phyloP scores from a whole-genome alignment of 1,139 yeast species.

The Hyphopichia pseudoburtonii region DNA sequence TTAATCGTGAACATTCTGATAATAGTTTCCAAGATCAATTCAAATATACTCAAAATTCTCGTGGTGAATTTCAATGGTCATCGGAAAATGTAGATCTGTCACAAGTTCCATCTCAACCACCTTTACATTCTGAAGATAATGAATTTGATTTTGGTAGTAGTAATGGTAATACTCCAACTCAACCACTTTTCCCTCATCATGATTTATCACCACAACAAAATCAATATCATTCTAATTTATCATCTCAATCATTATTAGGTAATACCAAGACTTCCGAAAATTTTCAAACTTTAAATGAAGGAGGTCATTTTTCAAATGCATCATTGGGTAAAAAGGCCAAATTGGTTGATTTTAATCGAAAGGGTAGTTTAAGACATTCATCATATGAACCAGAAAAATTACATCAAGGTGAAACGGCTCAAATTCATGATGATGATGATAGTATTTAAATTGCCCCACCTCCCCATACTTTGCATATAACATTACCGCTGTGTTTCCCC shows the following conservation, averaged over 20 bases:
- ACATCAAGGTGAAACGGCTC: slow-evolving; percentile 36
- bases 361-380: slow-evolving; percentile 45
- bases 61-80: slow-evolving; percentile 31
- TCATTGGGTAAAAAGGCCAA: slow-evolving; percentile 35
- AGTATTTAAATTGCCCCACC: slow-evolving; percentile 17
- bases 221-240: slow-evolving; percentile 15
- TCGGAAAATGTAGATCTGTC: slow-evolving; percentile 10
- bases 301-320: slow-evolving; percentile 15
- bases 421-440: slow-evolving; percentile 35
- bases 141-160: slow-evolving; percentile 1
- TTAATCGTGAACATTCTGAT: slow-evolving; percentile 10
- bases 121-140: slow-evolving; percentile 8
- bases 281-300: slow-evolving; percentile 9
- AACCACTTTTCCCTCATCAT: too few relatives aligned
- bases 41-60: slow-evolving; percentile 24
- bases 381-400: slow-evolving; percentile 25
- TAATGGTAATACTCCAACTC: slow-evolving; percentile 4
- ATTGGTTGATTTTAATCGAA: slow-evolving; percentile 53
- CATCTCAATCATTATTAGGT: slow-evolving; percentile 16
- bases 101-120: too few relatives aligned
- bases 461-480: too few relatives aligned
- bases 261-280: slow-evolving; percentile 10
- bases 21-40: slow-evolving; percentile 24
- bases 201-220: slow-evolving; percentile 9
- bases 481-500: too few relatives aligned